A percentile compares a stretch with the other conserved stretches of the same genome.
Conservation (phyloP, 352 stramenopile genomes). For the Phytophthora agathidicida region DNA sequence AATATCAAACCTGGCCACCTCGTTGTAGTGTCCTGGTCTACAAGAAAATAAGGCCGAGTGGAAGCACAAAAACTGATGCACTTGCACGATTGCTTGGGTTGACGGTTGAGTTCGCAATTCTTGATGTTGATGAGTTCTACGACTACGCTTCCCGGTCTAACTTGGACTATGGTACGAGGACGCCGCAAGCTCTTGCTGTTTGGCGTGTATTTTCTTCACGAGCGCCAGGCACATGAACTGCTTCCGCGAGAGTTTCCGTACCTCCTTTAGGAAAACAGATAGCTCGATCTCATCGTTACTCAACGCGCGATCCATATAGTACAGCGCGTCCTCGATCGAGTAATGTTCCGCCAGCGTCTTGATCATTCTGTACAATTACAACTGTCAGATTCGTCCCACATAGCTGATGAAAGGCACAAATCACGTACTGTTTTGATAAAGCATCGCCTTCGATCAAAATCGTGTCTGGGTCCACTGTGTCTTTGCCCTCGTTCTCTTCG, state of each 20-base stretch:
- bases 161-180: constrained; percentile 62
- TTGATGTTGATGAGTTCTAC: constrained; percentile 44
- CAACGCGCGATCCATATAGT: constrained; percentile 91
- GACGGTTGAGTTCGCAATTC: constrained; percentile 18
- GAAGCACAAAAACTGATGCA: neutral
- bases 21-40: no score
- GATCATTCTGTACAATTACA: constrained; percentile 56
- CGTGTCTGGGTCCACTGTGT: constrained; percentile 76
- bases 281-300: constrained; percentile 90
- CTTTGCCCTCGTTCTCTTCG: constrained; percentile 79
- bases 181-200: constrained; percentile 67
- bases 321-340: constrained; percentile 91
- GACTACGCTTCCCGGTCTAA: constrained; percentile 34
- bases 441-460: constrained; percentile 81
- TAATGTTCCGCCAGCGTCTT: constrained; percentile 85
- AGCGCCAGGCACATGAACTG: constrained; percentile 92
- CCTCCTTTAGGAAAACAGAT: constrained; percentile 86
- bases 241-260: constrained; percentile 89
- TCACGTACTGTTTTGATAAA: constrained; percentile 82
- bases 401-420: neutral
- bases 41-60: no score
- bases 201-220: constrained; percentile 86
- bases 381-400: no score
- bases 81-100: no score
- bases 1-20: constrained; percentile 2